phyloP scores from a whole-genome alignment of 2,329 filamentous ascomycete species.

The Trichophyton rubrum region DNA sequence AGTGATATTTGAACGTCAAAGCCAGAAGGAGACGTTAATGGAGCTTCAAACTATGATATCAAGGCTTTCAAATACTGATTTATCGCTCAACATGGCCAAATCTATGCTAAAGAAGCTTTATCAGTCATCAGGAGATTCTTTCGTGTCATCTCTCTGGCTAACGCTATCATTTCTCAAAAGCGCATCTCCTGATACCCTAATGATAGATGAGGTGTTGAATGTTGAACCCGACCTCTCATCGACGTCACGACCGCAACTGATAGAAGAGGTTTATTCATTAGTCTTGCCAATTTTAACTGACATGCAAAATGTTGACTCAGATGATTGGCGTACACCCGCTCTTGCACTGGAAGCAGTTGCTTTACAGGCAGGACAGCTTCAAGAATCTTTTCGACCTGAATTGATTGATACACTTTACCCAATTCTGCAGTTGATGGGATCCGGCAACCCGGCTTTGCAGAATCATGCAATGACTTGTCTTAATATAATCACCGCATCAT shows the following conservation, averaged over 20 bases:
- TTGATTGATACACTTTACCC: constrained; percentile 87
- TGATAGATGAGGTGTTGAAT: constrained; percentile 56
- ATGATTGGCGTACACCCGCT: constrained; percentile 62
- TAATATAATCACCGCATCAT: constrained; percentile 64
- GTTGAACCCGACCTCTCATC: constrained; percentile 26
- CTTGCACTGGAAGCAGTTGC: constrained; percentile 71
- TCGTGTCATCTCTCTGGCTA: constrained; percentile 68
- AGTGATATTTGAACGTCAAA: constrained; percentile 51
- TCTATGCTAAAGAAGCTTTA: constrained; percentile 54
- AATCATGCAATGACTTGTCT: constrained; percentile 72
- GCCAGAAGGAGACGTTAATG: constrained; percentile 52
- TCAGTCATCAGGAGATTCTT: constrained; percentile 44
- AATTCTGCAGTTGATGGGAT: constrained; percentile 75
- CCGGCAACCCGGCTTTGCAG: constrained; percentile 53
- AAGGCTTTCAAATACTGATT: constrained; percentile 39
- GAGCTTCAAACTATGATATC: constrained; percentile 49
- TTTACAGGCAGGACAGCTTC: constrained; percentile 56
- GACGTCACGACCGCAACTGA: constrained; percentile 21
- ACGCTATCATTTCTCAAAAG: constrained; percentile 58
- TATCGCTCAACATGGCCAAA: constrained; percentile 41
- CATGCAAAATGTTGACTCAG: constrained; percentile 24
- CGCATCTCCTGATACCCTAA: constrained; percentile 39
- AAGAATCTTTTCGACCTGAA: constrained; percentile 62
- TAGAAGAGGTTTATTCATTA: constrained; percentile 35
- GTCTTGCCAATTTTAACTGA: constrained; percentile 32